Evolutionary conservation across 2,329 filamentous ascomycete genomes (phyloP).

Genomic region (Ilyonectria sp.): DNA sequence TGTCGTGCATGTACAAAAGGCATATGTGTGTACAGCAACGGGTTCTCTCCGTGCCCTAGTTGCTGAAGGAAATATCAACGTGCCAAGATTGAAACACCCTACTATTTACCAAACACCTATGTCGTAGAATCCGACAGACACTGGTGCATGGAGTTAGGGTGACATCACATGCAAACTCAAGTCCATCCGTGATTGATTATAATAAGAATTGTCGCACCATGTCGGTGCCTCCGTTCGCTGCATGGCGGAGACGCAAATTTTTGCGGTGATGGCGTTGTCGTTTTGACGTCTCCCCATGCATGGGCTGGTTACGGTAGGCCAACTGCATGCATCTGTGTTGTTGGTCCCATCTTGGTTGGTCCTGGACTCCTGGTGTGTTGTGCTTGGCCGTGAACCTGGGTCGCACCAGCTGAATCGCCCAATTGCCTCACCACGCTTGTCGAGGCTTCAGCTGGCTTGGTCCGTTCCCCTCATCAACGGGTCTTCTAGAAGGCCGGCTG

Average conservation of each 20-base stretch:
- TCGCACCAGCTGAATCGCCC: slow-evolving; percentile 7
- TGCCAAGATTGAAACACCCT: slow-evolving; percentile 68
- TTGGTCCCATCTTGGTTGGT: slow-evolving; percentile 4
- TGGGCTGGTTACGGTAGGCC: slow-evolving; percentile 2
- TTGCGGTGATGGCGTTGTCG: slow-evolving; percentile 14
- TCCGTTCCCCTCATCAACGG: slow-evolving; percentile 10
- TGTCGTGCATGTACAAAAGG: slow-evolving; percentile 54
- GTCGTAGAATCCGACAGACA: slow-evolving; percentile 57
- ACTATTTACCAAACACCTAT: slow-evolving; percentile 72
- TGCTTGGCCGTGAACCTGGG: slow-evolving; percentile 4
- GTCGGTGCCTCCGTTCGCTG: neutral
- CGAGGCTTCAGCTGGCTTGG: slow-evolving; percentile 29
- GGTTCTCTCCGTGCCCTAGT: slow-evolving; percentile 64
- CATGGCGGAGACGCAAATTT: slow-evolving; percentile 5
- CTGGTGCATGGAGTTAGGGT: slow-evolving; percentile 71
- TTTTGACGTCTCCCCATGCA: slow-evolving; percentile 11
- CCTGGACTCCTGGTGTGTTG: neutral
- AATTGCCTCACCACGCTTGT: slow-evolving; percentile 25
- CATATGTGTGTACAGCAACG: slow-evolving; percentile 75
- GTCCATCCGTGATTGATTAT: neutral
- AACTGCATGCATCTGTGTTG: slow-evolving; percentile 4
- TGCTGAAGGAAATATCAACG: slow-evolving; percentile 71
- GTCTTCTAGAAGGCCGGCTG: slow-evolving; percentile 31
- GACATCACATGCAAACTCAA: slow-evolving; percentile 53
- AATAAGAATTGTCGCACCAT: neutral